These are phyloP conservation scores for Keithomyces neogunnii DNA, from an alignment of 2,329 filamentous ascomycete species.

Conservation along the genomic window DNA sequence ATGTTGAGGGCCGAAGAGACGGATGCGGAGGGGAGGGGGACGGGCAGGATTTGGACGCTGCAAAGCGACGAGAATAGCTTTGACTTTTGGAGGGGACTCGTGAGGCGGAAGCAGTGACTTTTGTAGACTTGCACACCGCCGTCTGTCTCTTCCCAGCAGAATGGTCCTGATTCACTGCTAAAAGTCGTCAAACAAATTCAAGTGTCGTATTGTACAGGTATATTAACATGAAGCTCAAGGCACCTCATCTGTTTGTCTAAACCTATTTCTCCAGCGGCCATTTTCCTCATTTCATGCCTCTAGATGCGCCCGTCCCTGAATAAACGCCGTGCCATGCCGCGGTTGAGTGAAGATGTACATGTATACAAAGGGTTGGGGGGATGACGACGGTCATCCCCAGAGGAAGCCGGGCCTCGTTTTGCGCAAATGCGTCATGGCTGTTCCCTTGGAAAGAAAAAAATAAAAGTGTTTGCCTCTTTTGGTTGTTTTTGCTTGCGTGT, in stretches of 20 bases:
- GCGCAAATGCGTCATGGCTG: neutral
- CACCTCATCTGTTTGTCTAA: constrained; percentile 8
- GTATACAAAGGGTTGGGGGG: constrained; percentile 21
- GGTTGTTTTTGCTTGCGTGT: neutral
- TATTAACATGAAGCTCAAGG: constrained; percentile 7
- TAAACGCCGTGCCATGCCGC: constrained; percentile 45
- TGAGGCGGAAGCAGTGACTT: constrained; percentile 64
- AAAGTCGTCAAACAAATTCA: neutral
- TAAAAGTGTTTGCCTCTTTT: too few relatives aligned
- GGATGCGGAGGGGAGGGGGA: constrained; percentile 60
- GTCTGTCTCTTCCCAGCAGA: too few relatives aligned
- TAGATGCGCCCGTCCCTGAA: constrained; percentile 15
- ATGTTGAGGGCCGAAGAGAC: constrained; percentile 79
- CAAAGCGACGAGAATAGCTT: constrained; percentile 98
- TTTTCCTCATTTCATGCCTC: constrained; percentile 10
- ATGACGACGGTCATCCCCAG: constrained; percentile 3
- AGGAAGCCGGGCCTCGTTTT: neutral
- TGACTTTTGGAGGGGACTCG: constrained; percentile 86
- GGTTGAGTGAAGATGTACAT: constrained; percentile 47
- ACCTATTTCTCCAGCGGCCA: constrained; percentile 19
- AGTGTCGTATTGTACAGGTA: constrained; percentile 10
- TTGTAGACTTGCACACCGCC: neutral
- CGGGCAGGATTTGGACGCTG: constrained; percentile 71
- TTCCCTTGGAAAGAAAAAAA: neutral
- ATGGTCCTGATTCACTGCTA: neutral